These are phyloP conservation scores for Yamadazyma membranifaciens DNA, from an alignment of 1,139 yeast genomes.

Conservation along the genomic window DNA sequence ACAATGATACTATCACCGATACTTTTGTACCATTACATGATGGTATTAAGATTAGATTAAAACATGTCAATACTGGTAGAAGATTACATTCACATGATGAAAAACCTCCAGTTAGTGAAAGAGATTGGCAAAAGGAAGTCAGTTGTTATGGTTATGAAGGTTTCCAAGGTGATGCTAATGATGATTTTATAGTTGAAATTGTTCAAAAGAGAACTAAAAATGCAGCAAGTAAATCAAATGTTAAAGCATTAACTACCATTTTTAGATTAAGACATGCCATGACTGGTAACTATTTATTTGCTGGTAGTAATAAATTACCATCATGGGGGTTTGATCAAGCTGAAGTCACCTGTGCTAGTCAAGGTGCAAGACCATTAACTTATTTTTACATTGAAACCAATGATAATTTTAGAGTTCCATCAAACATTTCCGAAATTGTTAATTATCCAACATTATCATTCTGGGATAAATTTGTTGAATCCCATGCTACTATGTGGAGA, in stretches of 20 bases:
- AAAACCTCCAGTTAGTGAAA: conserved; percentile 87
- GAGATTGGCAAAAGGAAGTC: conserved; percentile 96
- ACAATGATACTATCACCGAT: conserved; percentile 50
- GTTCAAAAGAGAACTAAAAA: conserved; percentile 56
- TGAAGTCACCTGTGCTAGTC: conserved; percentile 90
- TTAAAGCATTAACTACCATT: conserved; percentile 78
- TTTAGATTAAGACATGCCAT: conserved; percentile 87
- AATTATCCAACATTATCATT: conserved; percentile 66
- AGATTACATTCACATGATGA: conserved; percentile 96
- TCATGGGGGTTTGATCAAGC: conserved; percentile 97
- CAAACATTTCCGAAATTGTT: conserved; percentile 28
- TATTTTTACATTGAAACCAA: conserved; percentile 91
- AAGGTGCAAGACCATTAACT: conserved; percentile 71
- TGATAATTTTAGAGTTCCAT: conserved; percentile 35
- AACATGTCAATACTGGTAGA: conserved; percentile 65
- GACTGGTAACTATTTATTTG: conserved; percentile 86
- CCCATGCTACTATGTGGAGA: conserved; percentile 88
- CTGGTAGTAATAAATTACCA: conserved; percentile 84
- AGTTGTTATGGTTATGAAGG: conserved; percentile 91
- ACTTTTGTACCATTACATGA: conserved; percentile 64
- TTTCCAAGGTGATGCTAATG: conserved; percentile 92
- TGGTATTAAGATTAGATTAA: conserved; percentile 78
- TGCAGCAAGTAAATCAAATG: conserved; percentile 58
- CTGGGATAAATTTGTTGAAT: conserved; percentile 69
- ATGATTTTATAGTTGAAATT: conserved; percentile 89